Conservation (phyloP, 495 filamentous ascomycete species). For the Lichenothelia convexa region DNA sequence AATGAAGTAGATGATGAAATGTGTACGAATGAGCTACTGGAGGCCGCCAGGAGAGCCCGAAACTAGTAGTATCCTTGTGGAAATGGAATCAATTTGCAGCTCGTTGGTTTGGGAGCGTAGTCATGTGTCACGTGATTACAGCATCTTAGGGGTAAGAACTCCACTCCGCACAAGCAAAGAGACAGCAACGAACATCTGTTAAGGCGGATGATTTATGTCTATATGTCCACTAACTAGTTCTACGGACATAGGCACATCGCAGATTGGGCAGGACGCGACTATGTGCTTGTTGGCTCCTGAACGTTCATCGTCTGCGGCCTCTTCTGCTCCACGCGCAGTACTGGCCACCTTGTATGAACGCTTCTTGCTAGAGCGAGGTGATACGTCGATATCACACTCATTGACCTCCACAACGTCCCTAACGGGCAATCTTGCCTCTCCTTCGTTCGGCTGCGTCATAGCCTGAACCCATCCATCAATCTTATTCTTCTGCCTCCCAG, state of each 20-base stretch:
- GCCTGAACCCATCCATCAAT: conserved; percentile 17
- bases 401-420: neutral
- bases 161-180: no score
- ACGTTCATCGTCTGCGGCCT: neutral
- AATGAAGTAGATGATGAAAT: no score
- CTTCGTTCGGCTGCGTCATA: neutral
- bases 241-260: conserved; percentile 7
- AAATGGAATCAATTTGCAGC: no score
- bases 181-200: no score
- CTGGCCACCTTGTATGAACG: neutral
- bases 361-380: neutral
- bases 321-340: no score
- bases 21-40: no score
- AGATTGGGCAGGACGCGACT: conserved; percentile 5
- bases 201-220: conserved; percentile 10
- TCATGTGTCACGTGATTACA: no score
- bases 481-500: conserved; percentile 21
- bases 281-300: neutral
- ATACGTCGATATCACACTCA: neutral
- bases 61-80: no score
- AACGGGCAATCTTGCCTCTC: no score
- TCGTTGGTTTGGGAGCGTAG: no score
- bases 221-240: conserved; percentile 16
- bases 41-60: no score
- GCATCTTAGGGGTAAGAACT: no score